These are phyloP conservation scores for Pseudogymnoascus sp. DNA, from an alignment of 2,329 filamentous ascomycete species.

Conservation along the genomic window DNA sequence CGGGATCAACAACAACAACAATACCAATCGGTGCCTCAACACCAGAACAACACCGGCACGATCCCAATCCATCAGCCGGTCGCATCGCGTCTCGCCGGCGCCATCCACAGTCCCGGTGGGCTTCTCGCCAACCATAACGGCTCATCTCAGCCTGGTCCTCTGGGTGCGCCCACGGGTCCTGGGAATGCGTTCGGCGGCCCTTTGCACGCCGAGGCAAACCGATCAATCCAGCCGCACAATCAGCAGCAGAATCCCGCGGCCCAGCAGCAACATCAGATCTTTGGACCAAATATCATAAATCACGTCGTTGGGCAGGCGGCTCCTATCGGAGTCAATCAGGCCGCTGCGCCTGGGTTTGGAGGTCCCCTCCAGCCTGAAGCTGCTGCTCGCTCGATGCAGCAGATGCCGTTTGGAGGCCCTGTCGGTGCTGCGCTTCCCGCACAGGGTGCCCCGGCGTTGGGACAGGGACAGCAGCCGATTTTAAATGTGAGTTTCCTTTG, in stretches of 20 bases:
- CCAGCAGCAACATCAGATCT: slow-evolving; percentile 52
- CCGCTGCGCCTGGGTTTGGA: slow-evolving; percentile 61
- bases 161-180: slow-evolving; percentile 30
- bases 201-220: slow-evolving; percentile 45
- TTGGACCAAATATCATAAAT: slow-evolving; percentile 41
- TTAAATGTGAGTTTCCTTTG: slow-evolving; percentile 52
- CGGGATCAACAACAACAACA: slow-evolving; percentile 57
- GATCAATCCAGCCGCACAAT: slow-evolving; percentile 46
- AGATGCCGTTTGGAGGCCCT: slow-evolving; percentile 49
- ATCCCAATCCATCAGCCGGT: slow-evolving; percentile 93
- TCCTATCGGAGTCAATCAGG: slow-evolving; percentile 52
- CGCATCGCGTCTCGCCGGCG: slow-evolving; percentile 69
- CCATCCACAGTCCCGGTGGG: slow-evolving; percentile 88
- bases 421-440: slow-evolving; percentile 27
- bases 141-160: slow-evolving; percentile 46
- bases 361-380: slow-evolving; percentile 45
- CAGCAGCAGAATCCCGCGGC: slow-evolving; percentile 36
- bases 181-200: slow-evolving; percentile 46
- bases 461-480: slow-evolving; percentile 79
- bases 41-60: slow-evolving; percentile 81
- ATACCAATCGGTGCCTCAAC: slow-evolving; percentile 60
- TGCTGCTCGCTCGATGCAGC: slow-evolving; percentile 54
- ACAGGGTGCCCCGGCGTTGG: slow-evolving; percentile 44
- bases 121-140: slow-evolving; percentile 69
- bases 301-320: slow-evolving; percentile 44